Evolutionary conservation across 2,329 filamentous ascomycete genomes (phyloP), one percentile per base, ranked within the genome.

Genomic region (Xylaria sp.): DNA sequence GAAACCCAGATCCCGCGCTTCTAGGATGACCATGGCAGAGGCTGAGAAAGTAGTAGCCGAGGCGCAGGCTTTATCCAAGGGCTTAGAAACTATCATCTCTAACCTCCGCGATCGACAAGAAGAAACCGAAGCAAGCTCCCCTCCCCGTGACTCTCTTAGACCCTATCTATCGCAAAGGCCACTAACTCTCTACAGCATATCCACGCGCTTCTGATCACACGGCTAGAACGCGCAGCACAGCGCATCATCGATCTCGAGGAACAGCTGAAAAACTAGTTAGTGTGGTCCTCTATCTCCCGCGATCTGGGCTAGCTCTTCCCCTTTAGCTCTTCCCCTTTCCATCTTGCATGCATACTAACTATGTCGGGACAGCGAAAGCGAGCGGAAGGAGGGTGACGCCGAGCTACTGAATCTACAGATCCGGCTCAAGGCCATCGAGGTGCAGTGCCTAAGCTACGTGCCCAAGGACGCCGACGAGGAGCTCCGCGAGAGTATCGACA

Each of bases 321-420:
- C n/a, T n/a, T n/a, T n/a, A n/a, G n/a, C n/a, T n/a, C n/a, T n/a
- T n/a, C n/a, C n/a, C n/a, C 30, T 39, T 50, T 63, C 11, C 72
- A 32, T 68, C 56, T 56, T 24, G 36, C 24, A 56, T 55, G n/a
- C 21, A 39, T 67, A 55, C 64, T 73, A 53, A 72, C 69, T 63
- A n/a, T 51, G 2, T 14, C 34, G 51, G 11, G 51, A 67, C 67
- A 89, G 84, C 72, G 88, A 87, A 75, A 81, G 85, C 45, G 85
- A 89, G 72, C 81, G 86, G 27, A 81, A 84, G 57, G 83, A 86
- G 72, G 85, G 85, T 74, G 86, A 89, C 69, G 85, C 87, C 48
- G 88, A 90, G 75, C 82, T 91, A 32, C 83, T 86, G 53, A 88
- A 88, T 75, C 83, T 89, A 50, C 86, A 88, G 65, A 86, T 92